Evolutionary conservation across 345 rosid species (phyloP).

Genomic region (Salix udensis): DNA sequence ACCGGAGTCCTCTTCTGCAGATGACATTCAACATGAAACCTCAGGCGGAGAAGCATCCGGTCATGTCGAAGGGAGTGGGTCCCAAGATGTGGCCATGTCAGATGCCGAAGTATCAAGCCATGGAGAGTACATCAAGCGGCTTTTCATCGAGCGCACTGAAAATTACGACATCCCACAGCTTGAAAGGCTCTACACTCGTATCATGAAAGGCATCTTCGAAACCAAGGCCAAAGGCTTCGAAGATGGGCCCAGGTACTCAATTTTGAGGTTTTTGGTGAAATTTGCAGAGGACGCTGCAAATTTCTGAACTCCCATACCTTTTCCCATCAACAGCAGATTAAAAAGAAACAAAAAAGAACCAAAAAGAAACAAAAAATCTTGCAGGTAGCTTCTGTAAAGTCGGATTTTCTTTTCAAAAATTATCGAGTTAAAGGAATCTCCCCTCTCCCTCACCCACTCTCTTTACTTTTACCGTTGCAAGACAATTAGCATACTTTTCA

Average conservation of each 20-base stretch:
- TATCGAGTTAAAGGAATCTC: constrained; percentile 22
- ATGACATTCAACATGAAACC: constrained; percentile 22
- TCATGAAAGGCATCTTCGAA: constrained; percentile 72
- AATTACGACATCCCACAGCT: constrained; percentile 73
- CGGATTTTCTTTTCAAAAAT: constrained; percentile 47
- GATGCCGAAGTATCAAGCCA: constrained; percentile 45
- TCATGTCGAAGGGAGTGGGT: constrained; percentile 12
- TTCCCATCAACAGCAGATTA: not conserved
- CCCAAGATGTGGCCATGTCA: constrained; percentile 31
- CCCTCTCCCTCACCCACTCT: not conserved
- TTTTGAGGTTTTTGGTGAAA: constrained; percentile 78
- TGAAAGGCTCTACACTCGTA: constrained; percentile 70
- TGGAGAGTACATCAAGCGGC: constrained; percentile 41
- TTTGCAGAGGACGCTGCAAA: constrained; percentile 65
- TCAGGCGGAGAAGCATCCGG: constrained; percentile 21
- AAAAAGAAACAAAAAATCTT: constrained; percentile 9
- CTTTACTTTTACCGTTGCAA: not conserved
- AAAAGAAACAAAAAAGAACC: not conserved
- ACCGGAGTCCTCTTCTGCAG: constrained; percentile 34
- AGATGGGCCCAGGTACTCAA: constrained; percentile 55
- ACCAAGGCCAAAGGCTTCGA: constrained; percentile 40
- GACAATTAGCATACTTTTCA: too few species aligned
- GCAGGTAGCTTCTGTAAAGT: constrained; percentile 49
- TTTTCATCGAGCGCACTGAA: constrained; percentile 51
- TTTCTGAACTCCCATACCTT: constrained; percentile 45